These are phyloP conservation scores for Primulina tabacum DNA, from an alignment of 257 asterid genomes.

Conservation along the genomic window DNA sequence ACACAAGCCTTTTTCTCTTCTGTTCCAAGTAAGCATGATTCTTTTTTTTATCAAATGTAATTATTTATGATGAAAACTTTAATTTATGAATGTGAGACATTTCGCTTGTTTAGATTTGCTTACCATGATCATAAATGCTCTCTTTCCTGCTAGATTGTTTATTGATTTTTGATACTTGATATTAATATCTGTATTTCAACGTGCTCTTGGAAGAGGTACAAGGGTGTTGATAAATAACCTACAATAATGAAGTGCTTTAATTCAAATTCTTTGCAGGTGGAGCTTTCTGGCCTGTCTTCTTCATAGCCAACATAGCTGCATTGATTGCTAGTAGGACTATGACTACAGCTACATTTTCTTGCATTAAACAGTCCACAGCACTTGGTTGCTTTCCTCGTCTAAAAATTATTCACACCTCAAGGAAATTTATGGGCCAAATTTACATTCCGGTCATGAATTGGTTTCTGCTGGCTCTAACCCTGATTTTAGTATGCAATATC, in stretches of 20 bases:
- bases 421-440: conserved; percentile 95
- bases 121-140: not conserved
- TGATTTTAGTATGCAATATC: conserved; percentile 79
- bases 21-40: conserved; percentile 67
- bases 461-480: conserved; percentile 75
- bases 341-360: conserved; percentile 96
- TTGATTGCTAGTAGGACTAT: conserved; percentile 95
- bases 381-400: conserved; percentile 99
- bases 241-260: conserved; percentile 19
- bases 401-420: conserved; percentile 89
- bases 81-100: conserved; percentile 25
- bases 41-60: conserved; percentile 17
- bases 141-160: conserved; percentile 2
- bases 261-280: conserved; percentile 60
- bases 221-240: conserved; percentile 21
- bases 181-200: not conserved
- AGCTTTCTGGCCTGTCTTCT: conserved; percentile 89
- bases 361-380: conserved; percentile 88
- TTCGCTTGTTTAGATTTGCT: conserved; percentile 14
- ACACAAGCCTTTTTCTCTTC: conserved; percentile 94
- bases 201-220: not conserved
- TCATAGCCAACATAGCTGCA: conserved; percentile 93
- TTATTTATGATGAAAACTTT: conserved; percentile 1
- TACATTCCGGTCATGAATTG: conserved; percentile 97
- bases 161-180: conserved; percentile 5